Evolutionary conservation across 305 asterid species (phyloP), one percentile per base, ranked within the genome.

Genomic region (Fraxinus albicans): DNA sequence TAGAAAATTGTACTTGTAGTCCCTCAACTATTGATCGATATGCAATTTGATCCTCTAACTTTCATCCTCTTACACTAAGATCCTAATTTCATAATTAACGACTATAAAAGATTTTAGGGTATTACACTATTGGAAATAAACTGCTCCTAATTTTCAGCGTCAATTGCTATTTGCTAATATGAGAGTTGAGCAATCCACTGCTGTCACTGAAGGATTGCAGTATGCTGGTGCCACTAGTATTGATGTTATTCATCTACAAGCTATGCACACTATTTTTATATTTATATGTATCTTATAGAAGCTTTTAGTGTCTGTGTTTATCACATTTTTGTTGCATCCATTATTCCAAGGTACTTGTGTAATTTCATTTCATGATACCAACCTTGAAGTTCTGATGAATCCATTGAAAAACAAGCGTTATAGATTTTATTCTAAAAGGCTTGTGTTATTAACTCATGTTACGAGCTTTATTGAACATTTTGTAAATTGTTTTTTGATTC

Each of bases 291-390:
- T 40, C 47, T 40, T 8, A 42, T 10, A 2, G 50, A 10, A 42
- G 50, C 50, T 42, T 42, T 55, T 55, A 55, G 67, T 55, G n/a
- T 60, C 13, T 60, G 29, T 75, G 33, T 35, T 73, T 27, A 1
- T 40, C 58, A 47, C 67, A 4, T 31, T 77, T 80, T 44, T 19
- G 27, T 63, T 65, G 73, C 8, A 1, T 2, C 6, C 27, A 79
- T 50, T 73, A 19, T 67, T 10, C 60, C 35, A 19, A 80, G 81
- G 50, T 80, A 67, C 44, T 76, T 27, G 77, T 12, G 44, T 81
- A 53, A 27, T 55, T 78, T 53, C 34, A 4, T 73, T 29, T 70
- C 65, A 53, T 44, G 75, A 36, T 76, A 17, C 8, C 27, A 55
- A 81, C 33, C 27, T 70, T 19, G 76, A 33, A 5, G 15, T 72